Conservation (phyloP, 345 rosid species). For the Aethionema arabicum region DNA sequence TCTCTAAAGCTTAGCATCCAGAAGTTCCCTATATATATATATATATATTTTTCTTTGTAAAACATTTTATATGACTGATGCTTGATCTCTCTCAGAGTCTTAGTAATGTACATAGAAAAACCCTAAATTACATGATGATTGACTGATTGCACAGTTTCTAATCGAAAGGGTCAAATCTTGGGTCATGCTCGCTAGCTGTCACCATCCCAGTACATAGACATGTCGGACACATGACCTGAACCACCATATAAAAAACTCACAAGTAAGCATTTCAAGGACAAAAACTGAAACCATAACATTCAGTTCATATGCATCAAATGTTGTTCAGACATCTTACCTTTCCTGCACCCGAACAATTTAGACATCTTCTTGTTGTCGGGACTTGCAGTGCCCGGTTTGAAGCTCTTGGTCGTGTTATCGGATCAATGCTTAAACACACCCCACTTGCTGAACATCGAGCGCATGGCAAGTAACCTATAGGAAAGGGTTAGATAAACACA, state of each 20-base stretch:
- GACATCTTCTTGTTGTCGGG: constrained; percentile 67
- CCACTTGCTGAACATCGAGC: constrained; percentile 91
- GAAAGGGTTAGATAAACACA: constrained; percentile 15
- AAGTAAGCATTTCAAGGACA: constrained; percentile 13
- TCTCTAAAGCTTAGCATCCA: too few species aligned
- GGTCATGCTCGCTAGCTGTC: constrained; percentile 85
- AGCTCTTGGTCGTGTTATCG: constrained; percentile 49
- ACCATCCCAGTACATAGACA: constrained; percentile 85
- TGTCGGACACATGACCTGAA: constrained; percentile 90
- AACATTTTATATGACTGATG: constrained; percentile 17
- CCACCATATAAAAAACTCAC: constrained; percentile 19
- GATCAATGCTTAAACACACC: constrained; percentile 59
- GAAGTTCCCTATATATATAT: too few species aligned
- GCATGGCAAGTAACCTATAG: constrained; percentile 85
- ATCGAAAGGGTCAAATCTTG: constrained; percentile 75
- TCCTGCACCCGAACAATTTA: constrained; percentile 89
- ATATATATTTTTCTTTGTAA: constrained; percentile 2
- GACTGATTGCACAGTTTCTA: constrained; percentile 13
- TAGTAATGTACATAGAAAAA: constrained; percentile 15
- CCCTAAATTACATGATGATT: neutral
- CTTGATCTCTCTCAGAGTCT: constrained; percentile 23
- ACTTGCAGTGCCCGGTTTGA: constrained; percentile 50
- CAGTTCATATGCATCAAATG: neutral
- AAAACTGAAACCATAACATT: constrained; percentile 9
- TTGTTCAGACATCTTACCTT: constrained; percentile 53